Base-by-base conservation (phyloP, 1,284 basidiomycete genomes). In the Sphaerobolus stellatus region DNA sequence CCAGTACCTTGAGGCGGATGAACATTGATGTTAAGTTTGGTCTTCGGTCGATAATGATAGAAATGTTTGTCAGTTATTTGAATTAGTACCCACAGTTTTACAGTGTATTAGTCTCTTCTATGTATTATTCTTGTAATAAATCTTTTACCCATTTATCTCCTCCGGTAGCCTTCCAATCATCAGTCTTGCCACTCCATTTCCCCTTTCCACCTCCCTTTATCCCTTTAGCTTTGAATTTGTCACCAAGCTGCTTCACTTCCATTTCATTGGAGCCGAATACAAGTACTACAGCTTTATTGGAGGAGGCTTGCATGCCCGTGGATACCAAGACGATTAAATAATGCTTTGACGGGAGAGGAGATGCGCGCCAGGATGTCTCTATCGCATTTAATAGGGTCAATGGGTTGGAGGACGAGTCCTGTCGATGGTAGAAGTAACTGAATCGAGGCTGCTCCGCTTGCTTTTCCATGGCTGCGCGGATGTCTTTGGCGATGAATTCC, bases 101-200 rank as follows among this genome's bases (percentile, higher is more conserved):
- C 20, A 5, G n/a, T n/a, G 29, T 48, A 48, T 30, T 31, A 29
- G 13, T 48, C 29, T 33, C 34, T 43, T 54, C 41, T 54, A 49
- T 41, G 38, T 57, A 45, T 36, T 47, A 49, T 54, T 41, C 40
- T 28, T 50, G 27, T 52, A 57, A 9, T 57, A 43, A 36, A 34
- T 33, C 52, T 65, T 77, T 69, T 5, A 85, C 68, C 4, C 59
- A 51, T 2, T 52, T 61, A 34, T 68, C 70, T 58, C 81, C 79
- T 45, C 71, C 72, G 4, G 59, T 64, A 31, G 70, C 72, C 59
- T 75, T 82, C 73, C 73, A 74, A 6, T 74, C 71, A 2, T 72
- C 74, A n/a, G 62, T 65, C 67, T 88, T 88, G 2, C 86, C 85
- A 61, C 84, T 87, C 86, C 84, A 88, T 56, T 75, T 76, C 20